Conservation (phyloP, 352 stramenopile species). For the Globisporangium iwayamae region DNA sequence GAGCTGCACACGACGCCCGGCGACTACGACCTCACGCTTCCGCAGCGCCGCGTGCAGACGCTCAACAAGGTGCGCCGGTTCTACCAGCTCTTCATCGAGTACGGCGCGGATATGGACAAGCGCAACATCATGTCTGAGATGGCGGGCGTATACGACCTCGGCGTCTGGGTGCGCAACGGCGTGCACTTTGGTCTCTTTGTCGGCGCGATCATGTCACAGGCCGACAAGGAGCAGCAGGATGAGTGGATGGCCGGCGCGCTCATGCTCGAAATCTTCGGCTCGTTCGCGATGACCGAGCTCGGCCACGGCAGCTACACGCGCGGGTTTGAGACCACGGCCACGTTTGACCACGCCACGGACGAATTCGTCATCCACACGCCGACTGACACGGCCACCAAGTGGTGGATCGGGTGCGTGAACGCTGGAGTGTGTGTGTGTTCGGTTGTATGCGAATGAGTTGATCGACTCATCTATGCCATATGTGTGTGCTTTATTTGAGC, state of each 20-base stretch:
- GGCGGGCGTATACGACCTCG: slow-evolving; percentile 62
- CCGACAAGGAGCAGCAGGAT: slow-evolving; percentile 76
- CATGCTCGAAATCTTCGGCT: slow-evolving; percentile 80
- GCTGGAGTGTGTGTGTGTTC: no score
- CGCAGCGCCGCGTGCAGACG: slow-evolving; percentile 44
- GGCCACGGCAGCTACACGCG: slow-evolving; percentile 86
- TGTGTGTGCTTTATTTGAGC: not conserved
- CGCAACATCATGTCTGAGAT: slow-evolving; percentile 62
- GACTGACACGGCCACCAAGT: slow-evolving; percentile 94
- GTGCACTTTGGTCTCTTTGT: slow-evolving; percentile 86
- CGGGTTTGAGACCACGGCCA: slow-evolving; percentile 94
- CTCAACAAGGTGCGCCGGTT: slow-evolving; percentile 50
- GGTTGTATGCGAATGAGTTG: not conserved
- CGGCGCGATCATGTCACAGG: slow-evolving; percentile 67
- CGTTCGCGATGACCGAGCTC: slow-evolving; percentile 91
- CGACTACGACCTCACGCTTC: slow-evolving; percentile 51
- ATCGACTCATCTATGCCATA: not conserved
- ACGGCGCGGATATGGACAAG: slow-evolving; percentile 46
- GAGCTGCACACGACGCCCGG: slow-evolving; percentile 39
- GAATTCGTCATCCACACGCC: slow-evolving; percentile 95
- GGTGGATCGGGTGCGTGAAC: slow-evolving; percentile 65
- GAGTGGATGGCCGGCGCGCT: slow-evolving; percentile 72
- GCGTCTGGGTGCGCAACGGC: slow-evolving; percentile 66
- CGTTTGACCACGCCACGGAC: slow-evolving; percentile 85
- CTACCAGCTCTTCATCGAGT: slow-evolving; percentile 60